phyloP scores from a whole-genome alignment of 331 rosid species.

The Spiraea crenata region DNA sequence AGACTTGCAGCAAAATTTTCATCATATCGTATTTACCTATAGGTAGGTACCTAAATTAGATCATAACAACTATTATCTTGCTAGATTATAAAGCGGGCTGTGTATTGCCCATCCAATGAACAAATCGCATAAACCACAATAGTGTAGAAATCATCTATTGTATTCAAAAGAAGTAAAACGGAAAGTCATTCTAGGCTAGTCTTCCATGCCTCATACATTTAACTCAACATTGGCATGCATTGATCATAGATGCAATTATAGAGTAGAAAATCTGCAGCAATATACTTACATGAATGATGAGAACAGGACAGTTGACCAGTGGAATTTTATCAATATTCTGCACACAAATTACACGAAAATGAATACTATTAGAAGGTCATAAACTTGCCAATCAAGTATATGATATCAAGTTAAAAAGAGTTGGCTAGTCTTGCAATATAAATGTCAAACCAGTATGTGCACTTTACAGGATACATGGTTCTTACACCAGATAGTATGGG shows the following conservation, averaged over 20 bases:
- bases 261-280: constrained; percentile 24
- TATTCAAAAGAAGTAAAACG: background rate
- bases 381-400: background rate
- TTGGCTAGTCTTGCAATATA: constrained; percentile 55
- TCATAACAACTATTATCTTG: background rate
- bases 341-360: constrained; percentile 28
- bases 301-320: too few species aligned
- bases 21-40: background rate
- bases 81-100: background rate
- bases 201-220: too few species aligned
- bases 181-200: background rate
- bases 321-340: constrained; percentile 57
- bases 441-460: constrained; percentile 92
- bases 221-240: too few species aligned
- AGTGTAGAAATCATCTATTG: background rate
- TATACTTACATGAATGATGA: background rate
- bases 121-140: background rate
- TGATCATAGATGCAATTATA: background rate
- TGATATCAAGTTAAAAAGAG: constrained; percentile 7
- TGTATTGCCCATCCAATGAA: background rate
- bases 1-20: background rate
- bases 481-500: constrained; percentile 91
- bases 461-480: constrained; percentile 95
- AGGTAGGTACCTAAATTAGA: background rate
- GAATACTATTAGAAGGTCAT: constrained; percentile 20